Evolutionary conservation across 768 basidiomycete species (phyloP), one percentile per base, ranked within the genome.

Genomic region (Kwoniella mangroviensis): DNA sequence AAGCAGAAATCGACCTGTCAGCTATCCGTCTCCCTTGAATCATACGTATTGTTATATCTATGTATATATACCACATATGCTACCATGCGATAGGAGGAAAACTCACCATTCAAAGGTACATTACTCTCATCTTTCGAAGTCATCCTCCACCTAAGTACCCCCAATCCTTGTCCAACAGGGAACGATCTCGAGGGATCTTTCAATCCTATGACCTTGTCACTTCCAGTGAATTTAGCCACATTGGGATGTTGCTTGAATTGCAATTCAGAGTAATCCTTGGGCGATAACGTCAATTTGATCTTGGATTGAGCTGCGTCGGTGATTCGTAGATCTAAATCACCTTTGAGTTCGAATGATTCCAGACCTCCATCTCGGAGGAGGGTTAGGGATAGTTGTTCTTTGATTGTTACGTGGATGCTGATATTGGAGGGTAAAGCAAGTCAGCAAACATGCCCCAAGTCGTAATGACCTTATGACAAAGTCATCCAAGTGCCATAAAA

Each of bases 241-340:
- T 97, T 91, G 7, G 96, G 96, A 78, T 98, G 97, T 75, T 97
- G 94, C 84, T 98, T 98, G 88, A 96, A 97, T 82, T 96, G 94
- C 53, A 98, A 84, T 49, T 87, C 89, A 11, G 73, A 54, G 61
- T 80, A 60, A 87, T 88, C 65, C 87, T 77, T 89, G 0, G 87
- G 84, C 1, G 79, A 74, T 24, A 98, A 88, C 17, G 86, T 84
- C 65, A 98, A 85, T 59, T 88, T 88, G 79, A 97, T 84, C 70
- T 91, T 90, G 3, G 91, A 87, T 22, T 88, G 84, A n/a, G 88
- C 85, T 0, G 92, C 84, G 69, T 95, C 93, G 17, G 91, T 85
- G 70, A 98, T 91, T 61, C 90, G 88, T 42, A 98, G 87, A 82
- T 94, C 94, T 89, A 98, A 92, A 80, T 97, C 94, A 45, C 94